Percentiles rank a stretch among this genome's conserved stretches.
Evolutionary conservation across 2,329 filamentous ascomycete genomes (phyloP).

Genomic region (Emmonsiellopsis sp.): DNA sequence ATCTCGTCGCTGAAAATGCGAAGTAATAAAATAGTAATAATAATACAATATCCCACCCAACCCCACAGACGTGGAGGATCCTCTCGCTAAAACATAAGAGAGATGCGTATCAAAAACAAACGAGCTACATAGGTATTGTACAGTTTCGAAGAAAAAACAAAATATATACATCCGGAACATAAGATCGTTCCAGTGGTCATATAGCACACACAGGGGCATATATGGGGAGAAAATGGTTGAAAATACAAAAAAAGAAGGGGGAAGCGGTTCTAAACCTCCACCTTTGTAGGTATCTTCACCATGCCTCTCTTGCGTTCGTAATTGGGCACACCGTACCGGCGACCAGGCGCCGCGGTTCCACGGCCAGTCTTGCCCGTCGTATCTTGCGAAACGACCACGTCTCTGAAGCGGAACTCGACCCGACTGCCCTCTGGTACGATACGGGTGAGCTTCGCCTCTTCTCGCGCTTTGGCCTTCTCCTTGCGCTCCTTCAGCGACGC

Average conservation of each 20-base stretch:
- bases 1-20: too few relatives aligned
- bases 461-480: conserved; percentile 28
- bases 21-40: too few relatives aligned
- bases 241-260: not conserved
- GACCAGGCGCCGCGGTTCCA: conserved; percentile 44
- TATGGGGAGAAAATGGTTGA: not conserved
- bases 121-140: too few relatives aligned
- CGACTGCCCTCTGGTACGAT: conserved; percentile 39
- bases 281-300: conserved; percentile 54
- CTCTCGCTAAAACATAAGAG: too few relatives aligned
- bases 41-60: too few relatives aligned
- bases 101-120: too few relatives aligned
- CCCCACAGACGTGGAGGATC: too few relatives aligned
- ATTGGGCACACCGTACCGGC: conserved; percentile 53
- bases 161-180: not conserved
- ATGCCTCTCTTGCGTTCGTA: conserved; percentile 54
- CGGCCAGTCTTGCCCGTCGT: conserved; percentile 47
- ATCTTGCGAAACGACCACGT: conserved; percentile 44
- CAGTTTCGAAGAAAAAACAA: too few relatives aligned
- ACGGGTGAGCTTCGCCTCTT: conserved; percentile 35
- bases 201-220: not conserved
- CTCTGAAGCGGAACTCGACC: conserved; percentile 53
- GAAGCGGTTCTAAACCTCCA: conserved; percentile 35
- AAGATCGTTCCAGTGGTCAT: not conserved
- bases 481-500: conserved; percentile 31